Base-by-base conservation (phyloP, 2,329 filamentous ascomycete genomes). In the Claviceps fusiformis region DNA sequence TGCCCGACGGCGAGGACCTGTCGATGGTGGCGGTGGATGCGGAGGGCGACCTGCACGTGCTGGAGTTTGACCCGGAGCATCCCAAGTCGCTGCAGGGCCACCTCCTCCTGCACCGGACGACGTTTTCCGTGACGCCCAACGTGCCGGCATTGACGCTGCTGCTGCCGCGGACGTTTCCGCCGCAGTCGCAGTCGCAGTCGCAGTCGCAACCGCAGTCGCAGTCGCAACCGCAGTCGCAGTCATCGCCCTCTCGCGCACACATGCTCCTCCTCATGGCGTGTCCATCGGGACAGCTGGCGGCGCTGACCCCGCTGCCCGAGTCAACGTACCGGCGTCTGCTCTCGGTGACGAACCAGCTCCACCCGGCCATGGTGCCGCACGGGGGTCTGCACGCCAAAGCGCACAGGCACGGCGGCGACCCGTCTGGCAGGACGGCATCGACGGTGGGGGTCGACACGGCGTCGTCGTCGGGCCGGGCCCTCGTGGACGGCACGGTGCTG, bases 31-130 rank as follows among this genome's bases (percentile, higher is more conserved):
- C 88, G 6, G 83, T 86, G 13, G 92, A 97, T 67, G 83, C 86
- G 41, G 86, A 95, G 62, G 87, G 87, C 59, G 89, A 93, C 62
- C 71, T 98, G 45, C 89, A 96, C 66, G 79, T 96, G 50, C 73
- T 97, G 59, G 89, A 97, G 69, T 98, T 93, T 64, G 91, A 97
- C 64, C 93, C 93, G 0, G 92, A 97, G 65, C 87, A 97, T 66
- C 92, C 92, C 17, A 95, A 95, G 73, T 95, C 90, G 7, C 82
- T 95, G 39, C 87, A 92, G 56, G 93, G 93, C 51, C 86, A 91
- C 63, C 81, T 91, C 45, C 80, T 98, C 29, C 79, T 98, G 8
- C 89, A 92, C 69, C 84, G 88, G 57, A 89, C 87, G 54, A 88
- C 89, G 56, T 97, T 98, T 72, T 86, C 91, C 66, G 83, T 88